These are phyloP conservation scores for Fusarium pseudograminearum DNA, from an alignment of 2,329 filamentous ascomycete genomes.

Conservation along the genomic window DNA sequence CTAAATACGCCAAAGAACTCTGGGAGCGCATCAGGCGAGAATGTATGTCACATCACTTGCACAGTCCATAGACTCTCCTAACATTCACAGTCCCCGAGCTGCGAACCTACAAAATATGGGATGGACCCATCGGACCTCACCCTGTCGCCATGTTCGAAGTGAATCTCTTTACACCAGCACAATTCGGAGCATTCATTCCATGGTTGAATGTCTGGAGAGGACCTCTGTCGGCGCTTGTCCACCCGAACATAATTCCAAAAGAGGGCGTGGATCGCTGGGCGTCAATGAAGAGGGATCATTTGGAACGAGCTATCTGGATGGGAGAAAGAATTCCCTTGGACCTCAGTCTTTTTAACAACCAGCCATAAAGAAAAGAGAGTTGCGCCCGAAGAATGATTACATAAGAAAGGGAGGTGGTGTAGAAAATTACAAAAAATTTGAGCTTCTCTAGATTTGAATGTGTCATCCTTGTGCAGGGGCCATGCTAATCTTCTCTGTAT, in stretches of 20 bases:
- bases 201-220: slow-evolving; percentile 88
- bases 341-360: slow-evolving; percentile 27
- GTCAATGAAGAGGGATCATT: slow-evolving; percentile 67
- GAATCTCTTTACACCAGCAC: slow-evolving; percentile 84
- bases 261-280: slow-evolving; percentile 50
- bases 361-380: not conserved
- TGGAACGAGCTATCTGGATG: slow-evolving; percentile 79
- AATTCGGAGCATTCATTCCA: slow-evolving; percentile 89
- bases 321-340: slow-evolving; percentile 74
- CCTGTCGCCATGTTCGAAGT: slow-evolving; percentile 92
- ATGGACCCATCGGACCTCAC: slow-evolving; percentile 83
- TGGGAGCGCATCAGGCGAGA: slow-evolving; percentile 84
- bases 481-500: not conserved
- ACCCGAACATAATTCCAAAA: slow-evolving; percentile 79
- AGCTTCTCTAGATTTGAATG: not conserved
- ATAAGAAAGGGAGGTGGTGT: not conserved
- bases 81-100: slow-evolving; percentile 78
- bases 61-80: not conserved
- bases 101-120: slow-evolving; percentile 82
- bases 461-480: not conserved
- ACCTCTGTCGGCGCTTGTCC: slow-evolving; percentile 80
- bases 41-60: slow-evolving; percentile 62
- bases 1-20: slow-evolving; percentile 75
- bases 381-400: not conserved
- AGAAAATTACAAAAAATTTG: not conserved